These are phyloP conservation scores for Ehretia macrophylla DNA, from an alignment of 257 asterid genomes.

Conservation along the genomic window DNA sequence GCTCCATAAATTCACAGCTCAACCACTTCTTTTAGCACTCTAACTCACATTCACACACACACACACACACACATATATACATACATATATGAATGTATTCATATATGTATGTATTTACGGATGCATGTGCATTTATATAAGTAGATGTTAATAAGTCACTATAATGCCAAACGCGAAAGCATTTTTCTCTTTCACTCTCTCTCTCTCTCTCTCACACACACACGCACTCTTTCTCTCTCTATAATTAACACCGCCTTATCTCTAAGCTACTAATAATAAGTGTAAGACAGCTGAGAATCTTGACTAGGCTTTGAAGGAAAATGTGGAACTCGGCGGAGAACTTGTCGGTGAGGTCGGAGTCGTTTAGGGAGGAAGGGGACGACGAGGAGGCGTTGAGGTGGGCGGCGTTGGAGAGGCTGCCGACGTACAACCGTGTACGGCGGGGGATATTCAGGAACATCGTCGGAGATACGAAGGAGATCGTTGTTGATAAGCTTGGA, in stretches of 20 bases:
- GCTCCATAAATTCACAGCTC: neutral
- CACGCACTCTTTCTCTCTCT: too few species aligned
- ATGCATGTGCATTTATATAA: neutral
- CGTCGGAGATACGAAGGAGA: constrained; percentile 68
- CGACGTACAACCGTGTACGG: constrained; percentile 80
- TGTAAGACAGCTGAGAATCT: neutral
- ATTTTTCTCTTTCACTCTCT: too few species aligned
- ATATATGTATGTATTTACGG: neutral
- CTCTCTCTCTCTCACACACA: too few species aligned
- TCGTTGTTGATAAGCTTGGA: constrained; percentile 59
- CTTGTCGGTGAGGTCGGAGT: constrained; percentile 72
- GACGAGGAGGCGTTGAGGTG: constrained; percentile 96
- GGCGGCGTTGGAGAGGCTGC: constrained; percentile 97
- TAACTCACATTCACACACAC: neutral
- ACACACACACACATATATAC: neutral
- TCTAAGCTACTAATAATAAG: neutral
- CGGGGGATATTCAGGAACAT: constrained; percentile 71
- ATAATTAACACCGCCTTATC: too few species aligned
- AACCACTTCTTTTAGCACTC: neutral
- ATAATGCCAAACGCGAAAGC: too few species aligned
- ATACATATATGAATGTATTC: neutral
- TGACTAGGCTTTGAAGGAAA: neutral
- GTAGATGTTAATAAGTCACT: neutral
- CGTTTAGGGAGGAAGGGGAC: constrained; percentile 83
- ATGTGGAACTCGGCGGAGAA: constrained; percentile 97